These are phyloP conservation scores for Rubus parviflorus DNA, from an alignment of 306 rosid species.

Conservation along the genomic window DNA sequence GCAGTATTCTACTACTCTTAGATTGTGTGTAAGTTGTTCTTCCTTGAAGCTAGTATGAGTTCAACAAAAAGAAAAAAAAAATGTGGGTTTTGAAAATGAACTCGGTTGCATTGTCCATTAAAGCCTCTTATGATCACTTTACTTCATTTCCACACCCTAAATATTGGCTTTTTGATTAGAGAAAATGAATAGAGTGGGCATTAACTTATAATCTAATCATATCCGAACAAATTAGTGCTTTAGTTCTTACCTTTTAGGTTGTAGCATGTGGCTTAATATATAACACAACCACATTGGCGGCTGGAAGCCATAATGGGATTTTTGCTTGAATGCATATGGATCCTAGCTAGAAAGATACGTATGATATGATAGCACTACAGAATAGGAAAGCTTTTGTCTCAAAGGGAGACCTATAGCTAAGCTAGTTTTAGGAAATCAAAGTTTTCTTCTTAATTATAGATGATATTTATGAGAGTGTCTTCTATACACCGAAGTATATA, in stretches of 20 bases:
- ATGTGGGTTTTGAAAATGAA: slow-evolving; percentile 3
- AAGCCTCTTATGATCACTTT: slow-evolving; percentile 27
- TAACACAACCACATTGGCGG: slow-evolving; percentile 24
- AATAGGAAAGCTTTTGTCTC: slow-evolving; percentile 15
- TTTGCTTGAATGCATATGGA: slow-evolving; percentile 24
- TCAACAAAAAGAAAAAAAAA: slow-evolving; percentile 17
- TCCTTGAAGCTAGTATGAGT: neutral
- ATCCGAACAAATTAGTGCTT: neutral
- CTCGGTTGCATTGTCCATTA: neutral
- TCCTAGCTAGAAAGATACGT: slow-evolving; percentile 17
- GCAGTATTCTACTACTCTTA: slow-evolving; percentile 10
- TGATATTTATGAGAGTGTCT: too few species aligned
- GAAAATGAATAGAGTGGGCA: neutral
- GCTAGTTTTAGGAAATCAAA: slow-evolving; percentile 15
- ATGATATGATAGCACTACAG: slow-evolving; percentile 3
- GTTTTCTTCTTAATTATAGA: slow-evolving; percentile 2
- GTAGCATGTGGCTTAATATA: slow-evolving; percentile 23
- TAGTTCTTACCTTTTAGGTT: neutral
- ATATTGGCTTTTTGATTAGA: neutral
- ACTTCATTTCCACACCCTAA: slow-evolving; percentile 21
- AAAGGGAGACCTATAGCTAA: slow-evolving; percentile 14
- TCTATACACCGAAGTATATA: too few species aligned
- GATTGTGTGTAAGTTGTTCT: slow-evolving; percentile 18
- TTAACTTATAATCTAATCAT: neutral
- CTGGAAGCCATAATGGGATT: slow-evolving; percentile 15